Conservation (phyloP, 2,329 filamentous ascomycete genomes). For the Pestalotiopsis sp. region DNA sequence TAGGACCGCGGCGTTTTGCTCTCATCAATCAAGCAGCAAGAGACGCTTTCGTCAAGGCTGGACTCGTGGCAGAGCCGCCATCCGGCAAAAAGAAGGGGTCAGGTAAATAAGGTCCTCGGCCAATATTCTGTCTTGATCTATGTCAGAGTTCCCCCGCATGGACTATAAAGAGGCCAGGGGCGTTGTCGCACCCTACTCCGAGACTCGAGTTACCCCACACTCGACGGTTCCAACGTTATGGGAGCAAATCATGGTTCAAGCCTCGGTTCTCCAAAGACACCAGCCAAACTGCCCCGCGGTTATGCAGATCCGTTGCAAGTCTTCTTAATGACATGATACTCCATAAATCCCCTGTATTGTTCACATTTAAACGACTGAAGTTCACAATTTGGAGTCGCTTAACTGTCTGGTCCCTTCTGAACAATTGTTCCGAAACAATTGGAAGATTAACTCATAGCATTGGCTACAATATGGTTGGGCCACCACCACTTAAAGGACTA, state of each 20-base stretch:
- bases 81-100: constrained; percentile 43
- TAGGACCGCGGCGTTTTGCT: constrained; percentile 88
- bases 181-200: background rate
- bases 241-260: constrained; percentile 8
- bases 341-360: background rate
- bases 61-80: constrained; percentile 61
- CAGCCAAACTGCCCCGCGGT: constrained; percentile 8
- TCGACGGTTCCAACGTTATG: background rate
- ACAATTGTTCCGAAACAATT: too few relatives aligned
- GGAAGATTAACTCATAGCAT: background rate
- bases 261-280: constrained; percentile 12
- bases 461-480: constrained; percentile 34
- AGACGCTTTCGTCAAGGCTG: constrained; percentile 80
- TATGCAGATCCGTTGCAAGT: constrained; percentile 11
- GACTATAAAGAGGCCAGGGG: background rate
- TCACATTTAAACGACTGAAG: background rate
- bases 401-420: too few relatives aligned
- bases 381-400: background rate
- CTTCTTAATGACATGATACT: background rate
- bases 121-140: background rate
- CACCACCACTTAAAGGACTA: constrained; percentile 50
- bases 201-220: constrained; percentile 10
- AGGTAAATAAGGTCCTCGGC: background rate
- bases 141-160: background rate
- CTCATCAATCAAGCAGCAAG: constrained; percentile 86